Percentiles rank a stretch among this genome's conserved stretches.
Conservation (phyloP, 768 basidiomycete species). For the Podaxis carcinomalis region DNA sequence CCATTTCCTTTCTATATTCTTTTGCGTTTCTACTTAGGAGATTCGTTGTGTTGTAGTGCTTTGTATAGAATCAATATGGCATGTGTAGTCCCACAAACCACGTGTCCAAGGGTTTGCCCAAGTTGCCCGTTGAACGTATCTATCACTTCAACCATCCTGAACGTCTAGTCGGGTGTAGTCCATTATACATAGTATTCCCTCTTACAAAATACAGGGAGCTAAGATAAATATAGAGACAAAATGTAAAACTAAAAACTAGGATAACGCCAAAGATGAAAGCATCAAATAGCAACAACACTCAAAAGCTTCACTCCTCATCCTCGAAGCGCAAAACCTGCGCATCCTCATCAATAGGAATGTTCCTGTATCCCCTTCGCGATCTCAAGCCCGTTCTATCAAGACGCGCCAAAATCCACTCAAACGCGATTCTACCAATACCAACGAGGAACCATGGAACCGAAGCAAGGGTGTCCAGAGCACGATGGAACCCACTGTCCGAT, state of each 20-base stretch:
- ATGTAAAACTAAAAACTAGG: neutral
- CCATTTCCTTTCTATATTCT: too few relatives aligned
- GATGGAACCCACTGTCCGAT: neutral
- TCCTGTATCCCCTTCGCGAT: conserved; percentile 64
- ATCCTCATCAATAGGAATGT: conserved; percentile 82
- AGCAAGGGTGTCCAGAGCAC: conserved; percentile 63
- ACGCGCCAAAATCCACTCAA: conserved; percentile 55
- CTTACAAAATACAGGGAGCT: neutral
- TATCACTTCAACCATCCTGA: neutral
- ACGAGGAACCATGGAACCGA: conserved; percentile 89
- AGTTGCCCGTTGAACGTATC: neutral
- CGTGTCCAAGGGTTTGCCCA: too few relatives aligned
- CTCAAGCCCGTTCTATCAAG: conserved; percentile 40
- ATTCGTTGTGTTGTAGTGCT: too few relatives aligned
- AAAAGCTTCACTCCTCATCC: conserved; percentile 51
- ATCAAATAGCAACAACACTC: too few relatives aligned
- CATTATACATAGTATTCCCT: conserved; percentile 1
- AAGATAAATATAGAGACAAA: neutral
- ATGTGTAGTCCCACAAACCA: too few relatives aligned
- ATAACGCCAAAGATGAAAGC: neutral
- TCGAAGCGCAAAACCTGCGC: conserved; percentile 84
- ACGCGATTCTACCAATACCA: conserved; percentile 71
- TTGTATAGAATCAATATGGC: too few relatives aligned
- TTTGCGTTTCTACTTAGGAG: too few relatives aligned
- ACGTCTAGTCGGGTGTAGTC: neutral